Base-by-base conservation (phyloP, 192 early-diverging fungal genomes). In the Funneliformis geosporum region DNA sequence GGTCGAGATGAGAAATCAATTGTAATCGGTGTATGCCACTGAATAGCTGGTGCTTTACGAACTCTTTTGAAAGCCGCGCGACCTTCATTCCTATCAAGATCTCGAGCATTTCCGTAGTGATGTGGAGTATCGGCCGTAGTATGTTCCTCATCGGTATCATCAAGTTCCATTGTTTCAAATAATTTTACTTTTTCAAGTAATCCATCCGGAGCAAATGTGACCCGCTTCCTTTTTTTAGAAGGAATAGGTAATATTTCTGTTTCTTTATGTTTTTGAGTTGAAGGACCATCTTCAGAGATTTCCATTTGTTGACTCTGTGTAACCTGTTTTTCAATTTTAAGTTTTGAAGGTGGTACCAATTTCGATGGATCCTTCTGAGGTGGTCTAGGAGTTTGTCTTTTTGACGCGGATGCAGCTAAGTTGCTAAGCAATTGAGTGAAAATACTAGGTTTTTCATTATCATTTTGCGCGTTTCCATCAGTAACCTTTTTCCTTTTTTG, bases 41-140 rank as follows among this genome's bases (percentile, higher is more conserved):
- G n/a, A n/a, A 76, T 76, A 39, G 28, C 47, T n/a, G 59, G 75
- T 16, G 75, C 40, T 40, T 28, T 76, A 33, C 65, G 68, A 23
- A 60, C 65, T 33, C 78, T 16, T 9, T 79, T 79, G 74, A 81
- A 81, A 8, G 75, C 80, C 38, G 80, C 43, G 16, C 42, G 39
- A 33, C 73, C 80, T 27, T 81, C 80, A 65, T 81, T 81, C n/a
- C 38, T 62, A 16, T 81, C 80, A 28, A 81, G 47, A 78, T 81
- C 80, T 50, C 80, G 80, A 40, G 80, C 80, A 67, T 81, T 81
- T 4, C 80, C 80, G 50, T 61, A 76, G 62, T 81, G 73, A 77
- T 81, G 80, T 44, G 80, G 80, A 23, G 65, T 81, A 16, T 80
- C 43, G 2, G 18, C 12, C 27, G 39, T 43, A 16, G 50, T 66